Conservation (phyloP, 768 basidiomycete species). For the Vararia minispora region DNA sequence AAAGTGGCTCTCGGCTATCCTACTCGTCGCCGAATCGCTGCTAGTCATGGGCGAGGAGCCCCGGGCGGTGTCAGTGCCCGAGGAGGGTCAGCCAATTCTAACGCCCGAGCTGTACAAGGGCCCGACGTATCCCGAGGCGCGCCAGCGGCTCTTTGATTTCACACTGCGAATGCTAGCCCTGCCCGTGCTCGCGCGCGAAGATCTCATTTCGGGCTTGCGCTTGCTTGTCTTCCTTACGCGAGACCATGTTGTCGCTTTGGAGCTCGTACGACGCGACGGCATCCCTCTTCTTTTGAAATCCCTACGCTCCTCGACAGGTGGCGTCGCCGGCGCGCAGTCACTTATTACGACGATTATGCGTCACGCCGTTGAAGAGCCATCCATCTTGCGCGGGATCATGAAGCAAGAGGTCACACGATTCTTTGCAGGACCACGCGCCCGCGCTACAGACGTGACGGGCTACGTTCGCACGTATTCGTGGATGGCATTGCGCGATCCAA, state of each 20-base stretch:
- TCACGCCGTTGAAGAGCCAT: conserved; percentile 75
- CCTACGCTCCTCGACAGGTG: conserved; percentile 45
- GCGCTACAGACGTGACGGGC: conserved; percentile 52
- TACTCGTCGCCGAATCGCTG: conserved; percentile 79
- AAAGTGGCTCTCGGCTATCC: conserved; percentile 78
- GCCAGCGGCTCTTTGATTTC: conserved; percentile 61
- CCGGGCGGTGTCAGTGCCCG: conserved; percentile 49
- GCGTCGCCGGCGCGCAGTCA: conserved; percentile 53
- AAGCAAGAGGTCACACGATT: conserved; percentile 73
- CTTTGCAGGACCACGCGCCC: conserved; percentile 62
- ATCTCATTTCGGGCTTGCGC: conserved; percentile 71
- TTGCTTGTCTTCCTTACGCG: conserved; percentile 79
- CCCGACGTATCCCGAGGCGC: conserved; percentile 49
- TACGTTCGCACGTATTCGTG: conserved; percentile 72
- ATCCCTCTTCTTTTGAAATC: conserved; percentile 53
- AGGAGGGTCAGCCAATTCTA: conserved; percentile 54
- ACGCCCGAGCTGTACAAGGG: conserved; percentile 44
- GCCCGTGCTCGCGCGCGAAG: conserved; percentile 60
- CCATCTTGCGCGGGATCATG: conserved; percentile 61
- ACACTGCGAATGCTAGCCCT: conserved; percentile 60
- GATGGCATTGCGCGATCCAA: conserved; percentile 72
- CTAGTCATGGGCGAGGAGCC: conserved; percentile 71
- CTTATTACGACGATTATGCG: conserved; percentile 86
- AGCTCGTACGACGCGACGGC: conserved; percentile 61
- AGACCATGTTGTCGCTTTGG: conserved; percentile 48